Conservation (phyloP, 208 protist genomes). For the Acanthamoeba sp. region DNA sequence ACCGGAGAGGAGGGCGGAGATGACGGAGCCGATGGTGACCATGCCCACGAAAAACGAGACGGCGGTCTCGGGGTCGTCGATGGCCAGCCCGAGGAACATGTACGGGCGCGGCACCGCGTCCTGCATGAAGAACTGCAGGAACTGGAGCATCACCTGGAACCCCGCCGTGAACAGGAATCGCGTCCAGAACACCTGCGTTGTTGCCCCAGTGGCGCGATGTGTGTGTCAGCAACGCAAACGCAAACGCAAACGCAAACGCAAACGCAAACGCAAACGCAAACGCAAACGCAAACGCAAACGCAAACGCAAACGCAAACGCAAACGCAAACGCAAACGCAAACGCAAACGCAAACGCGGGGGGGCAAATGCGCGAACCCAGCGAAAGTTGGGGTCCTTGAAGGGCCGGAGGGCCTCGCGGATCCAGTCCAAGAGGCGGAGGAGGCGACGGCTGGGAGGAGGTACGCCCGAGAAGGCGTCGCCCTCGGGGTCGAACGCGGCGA, state of each 20-base stretch:
- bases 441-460: not conserved
- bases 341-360: too few relatives aligned
- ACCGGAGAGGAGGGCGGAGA: not conserved
- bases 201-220: not conserved
- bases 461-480: not conserved
- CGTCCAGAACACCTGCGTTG: constrained; percentile 17
- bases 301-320: not conserved
- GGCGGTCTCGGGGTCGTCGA: constrained; percentile 36
- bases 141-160: constrained; percentile 9
- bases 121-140: constrained; percentile 24
- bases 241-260: not conserved
- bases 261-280: not conserved
- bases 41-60: not conserved
- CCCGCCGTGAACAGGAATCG: constrained; percentile 14
- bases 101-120: not conserved
- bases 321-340: not conserved
- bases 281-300: not conserved
- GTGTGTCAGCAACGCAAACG: not conserved
- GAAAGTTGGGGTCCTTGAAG: constrained; percentile 3
- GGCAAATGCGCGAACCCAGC: not conserved
- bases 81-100: not conserved
- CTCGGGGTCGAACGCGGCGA: not conserved
- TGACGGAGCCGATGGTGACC: constrained; percentile 29
- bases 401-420: not conserved
- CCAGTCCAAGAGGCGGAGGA: not conserved